A percentile compares a stretch with the other conserved stretches of the same genome.
phyloP scores from a whole-genome alignment of 73 alveolate genomes.

The Paramecium pentaurelia region DNA sequence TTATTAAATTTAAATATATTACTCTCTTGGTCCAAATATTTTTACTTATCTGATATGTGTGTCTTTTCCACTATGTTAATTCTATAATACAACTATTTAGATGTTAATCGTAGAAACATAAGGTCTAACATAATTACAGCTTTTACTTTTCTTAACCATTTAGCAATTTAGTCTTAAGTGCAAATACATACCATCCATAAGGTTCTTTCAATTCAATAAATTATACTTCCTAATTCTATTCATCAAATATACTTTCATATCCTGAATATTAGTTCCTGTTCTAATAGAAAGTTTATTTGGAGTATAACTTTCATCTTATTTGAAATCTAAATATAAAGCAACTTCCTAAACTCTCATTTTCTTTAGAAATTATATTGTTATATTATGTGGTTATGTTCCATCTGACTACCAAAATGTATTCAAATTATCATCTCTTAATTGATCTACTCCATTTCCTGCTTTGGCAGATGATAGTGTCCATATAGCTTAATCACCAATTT shows the following conservation, averaged over 20 bases:
- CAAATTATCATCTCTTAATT: slow-evolving; percentile 92
- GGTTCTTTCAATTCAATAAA: slow-evolving; percentile 96
- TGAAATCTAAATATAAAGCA: slow-evolving; percentile 93
- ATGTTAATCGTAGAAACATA: slow-evolving; percentile 89
- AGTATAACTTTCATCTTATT: slow-evolving; percentile 97
- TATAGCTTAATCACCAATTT: slow-evolving; percentile 96
- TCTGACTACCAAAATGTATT: slow-evolving; percentile 99
- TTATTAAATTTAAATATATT: neutral
- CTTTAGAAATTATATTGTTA: slow-evolving; percentile 90
- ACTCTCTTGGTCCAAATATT: slow-evolving; percentile 97
- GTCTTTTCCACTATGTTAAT: slow-evolving; percentile 97
- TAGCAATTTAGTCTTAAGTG: slow-evolving; percentile 56
- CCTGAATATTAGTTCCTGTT: slow-evolving; percentile 92
- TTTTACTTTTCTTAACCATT: slow-evolving; percentile 51
- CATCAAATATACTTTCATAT: slow-evolving; percentile 68
- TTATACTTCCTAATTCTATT: slow-evolving; percentile 81
- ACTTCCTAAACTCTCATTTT: slow-evolving; percentile 91
- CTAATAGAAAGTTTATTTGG: slow-evolving; percentile 92
- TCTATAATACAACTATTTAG: slow-evolving; percentile 89
- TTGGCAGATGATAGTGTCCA: slow-evolving; percentile 98
- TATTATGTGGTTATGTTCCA: slow-evolving; percentile 96
- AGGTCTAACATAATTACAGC: slow-evolving; percentile 66
- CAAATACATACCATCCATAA: slow-evolving; percentile 95
- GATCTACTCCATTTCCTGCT: slow-evolving; percentile 98
- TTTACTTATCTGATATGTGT: slow-evolving; percentile 96